Evolutionary conservation across 495 filamentous ascomycete genomes (phyloP), one percentile per base, ranked within the genome.

Genomic region (Aspergillus affinis): DNA sequence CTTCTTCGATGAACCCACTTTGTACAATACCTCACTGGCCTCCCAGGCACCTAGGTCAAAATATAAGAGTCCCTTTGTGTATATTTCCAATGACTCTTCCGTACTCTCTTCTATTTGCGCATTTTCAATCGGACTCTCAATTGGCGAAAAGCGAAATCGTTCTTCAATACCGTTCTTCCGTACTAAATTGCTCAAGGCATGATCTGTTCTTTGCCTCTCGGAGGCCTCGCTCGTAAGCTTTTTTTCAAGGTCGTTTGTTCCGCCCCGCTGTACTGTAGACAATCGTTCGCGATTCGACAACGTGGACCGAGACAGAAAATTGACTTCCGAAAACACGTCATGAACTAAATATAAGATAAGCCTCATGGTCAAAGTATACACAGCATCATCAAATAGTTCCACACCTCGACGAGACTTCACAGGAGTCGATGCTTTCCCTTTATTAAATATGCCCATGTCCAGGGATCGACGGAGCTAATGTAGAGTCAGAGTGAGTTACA

Each of bases 311-410:
- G 36, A 41, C 12, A 49, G 47, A 49, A 49, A 49, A 49, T 49
- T 32, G 4, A 26, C 19, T 18, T 47, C 30, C 9, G 53, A 55
- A 7, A 48, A 26, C 10, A 17, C 41, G 17, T 1, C 9, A 19
- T 78, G 63, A 91, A 90, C 17, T 78, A 76, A 77, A 87, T 84
- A 88, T 69, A 90, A 92, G 1, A 82, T 75, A 48, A 89, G 77
- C 65, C 89, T 84, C 30, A 84, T 79, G 48, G 89, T 86, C 88
- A 49, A 20, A 54, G 19, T 21, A 15, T 30, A 21, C 46, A 20
- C 48, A 18, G 41, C 17, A 64, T 53, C 36, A 55, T 69, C 50
- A 32, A 18, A 61, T 57, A 32, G 53, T 30, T 2, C 45, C 73
- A 69, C 71, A 82, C 79, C 64, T 57, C 77, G 76, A 61, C 70